These are phyloP conservation scores for Tolypocladium inflatum DNA, from an alignment of 2,329 filamentous ascomycete genomes.

Conservation along the genomic window DNA sequence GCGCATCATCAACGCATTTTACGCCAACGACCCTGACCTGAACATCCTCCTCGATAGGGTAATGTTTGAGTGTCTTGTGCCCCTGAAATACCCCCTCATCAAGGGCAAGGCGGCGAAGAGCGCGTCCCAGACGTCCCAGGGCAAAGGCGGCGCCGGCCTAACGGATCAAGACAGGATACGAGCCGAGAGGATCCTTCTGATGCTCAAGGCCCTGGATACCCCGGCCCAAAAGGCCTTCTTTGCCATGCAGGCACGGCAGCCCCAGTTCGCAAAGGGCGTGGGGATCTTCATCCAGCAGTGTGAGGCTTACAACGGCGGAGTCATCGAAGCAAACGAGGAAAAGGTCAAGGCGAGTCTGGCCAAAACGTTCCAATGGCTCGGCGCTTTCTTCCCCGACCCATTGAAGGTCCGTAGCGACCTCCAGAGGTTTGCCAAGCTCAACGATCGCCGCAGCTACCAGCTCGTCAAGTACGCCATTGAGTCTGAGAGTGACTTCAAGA, in stretches of 20 bases:
- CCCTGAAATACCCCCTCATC: constrained; percentile 69
- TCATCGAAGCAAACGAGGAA: constrained; percentile 63
- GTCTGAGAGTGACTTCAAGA: constrained; percentile 83
- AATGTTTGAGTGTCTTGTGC: constrained; percentile 80
- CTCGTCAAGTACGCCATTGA: constrained; percentile 79
- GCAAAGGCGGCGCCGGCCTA: constrained; percentile 32
- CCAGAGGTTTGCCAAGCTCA: constrained; percentile 81
- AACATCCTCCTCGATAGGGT: constrained; percentile 78
- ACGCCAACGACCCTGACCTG: constrained; percentile 80
- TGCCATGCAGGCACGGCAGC: constrained; percentile 70
- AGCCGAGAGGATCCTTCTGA: constrained; percentile 72
- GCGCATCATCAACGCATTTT: constrained; percentile 78
- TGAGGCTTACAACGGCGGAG: constrained; percentile 81
- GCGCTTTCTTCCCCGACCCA: constrained; percentile 67
- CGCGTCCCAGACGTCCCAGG: constrained; percentile 44
- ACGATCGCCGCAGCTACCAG: constrained; percentile 84
- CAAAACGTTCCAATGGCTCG: constrained; percentile 63
- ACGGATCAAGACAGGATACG: constrained; percentile 67
- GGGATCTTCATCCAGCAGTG: constrained; percentile 73
- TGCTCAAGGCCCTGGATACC: constrained; percentile 69
- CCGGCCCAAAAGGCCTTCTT: constrained; percentile 83
- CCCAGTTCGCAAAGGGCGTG: constrained; percentile 63
- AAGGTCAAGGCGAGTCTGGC: constrained; percentile 62
- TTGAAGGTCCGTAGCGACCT: constrained; percentile 65
- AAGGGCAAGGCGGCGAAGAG: constrained; percentile 54